Base-by-base conservation (phyloP, 2,329 filamentous ascomycete species). In the Volutella citrinella region DNA sequence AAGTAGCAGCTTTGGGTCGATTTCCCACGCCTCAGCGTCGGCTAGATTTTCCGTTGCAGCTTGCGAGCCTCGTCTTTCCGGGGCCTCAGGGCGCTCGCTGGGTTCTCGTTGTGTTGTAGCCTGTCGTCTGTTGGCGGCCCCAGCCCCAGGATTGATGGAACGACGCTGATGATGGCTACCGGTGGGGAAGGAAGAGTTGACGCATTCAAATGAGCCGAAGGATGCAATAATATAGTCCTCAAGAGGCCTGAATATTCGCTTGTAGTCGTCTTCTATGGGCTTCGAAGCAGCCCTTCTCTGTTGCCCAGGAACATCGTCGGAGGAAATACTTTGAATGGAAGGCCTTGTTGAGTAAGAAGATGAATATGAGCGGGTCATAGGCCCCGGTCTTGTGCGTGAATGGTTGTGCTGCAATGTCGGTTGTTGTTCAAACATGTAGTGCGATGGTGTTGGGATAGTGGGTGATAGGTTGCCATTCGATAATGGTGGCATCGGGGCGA, bases 131-230 rank as follows among this genome's bases (percentile, higher is more conserved):
- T 54, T 42, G 11, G 47, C n/a, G n/a, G n/a, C n/a, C n/a, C n/a
- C n/a, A n/a, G n/a, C n/a, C n/a, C n/a, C n/a, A n/a, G n/a, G n/a
- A n/a, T n/a, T n/a, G 36, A 22, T 58, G 56, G 41, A 16, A 45
- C 45, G 57, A 33, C 73, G 71, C 27, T 66, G 36, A 17, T 48
- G 45, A 21, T 51, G 61, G 2, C 20, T 12, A 22, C 20, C 20
- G 20, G 74, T 74, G 22, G 73, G 66, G 54, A 95, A 95, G 0
- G 88, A 90, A 11, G 68, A 69, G 56, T 93, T 94, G n/a, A 95
- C 62, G 43, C 76, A 81, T 32, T 84, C 73, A 46, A 80, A 80
- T 0, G 81, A 80, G 34, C 76, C 74, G 50, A 94, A 86, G 47
- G 76, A 83, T 14, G 65, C 60, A 30, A 80, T 65, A 24, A 95